Conservation (phyloP, 179 eudicot genomes). For the Beta macrorhiza region DNA sequence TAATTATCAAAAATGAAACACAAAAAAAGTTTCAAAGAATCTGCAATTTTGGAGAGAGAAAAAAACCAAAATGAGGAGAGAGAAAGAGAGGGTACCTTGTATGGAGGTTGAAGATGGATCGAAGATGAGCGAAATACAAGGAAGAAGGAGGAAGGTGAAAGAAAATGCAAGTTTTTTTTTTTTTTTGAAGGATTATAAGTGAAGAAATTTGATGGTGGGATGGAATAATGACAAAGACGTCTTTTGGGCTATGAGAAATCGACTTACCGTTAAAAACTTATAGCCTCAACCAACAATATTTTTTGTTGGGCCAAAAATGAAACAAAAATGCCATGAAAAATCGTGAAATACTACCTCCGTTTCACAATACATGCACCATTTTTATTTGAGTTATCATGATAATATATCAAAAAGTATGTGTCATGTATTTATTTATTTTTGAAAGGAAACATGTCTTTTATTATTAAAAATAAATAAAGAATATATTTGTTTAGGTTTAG, state of each 20-base stretch:
- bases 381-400: too few relatives aligned
- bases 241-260: slow-evolving; percentile 10
- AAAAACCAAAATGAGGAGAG: neutral
- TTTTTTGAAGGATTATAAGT: slow-evolving; percentile 7
- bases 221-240: slow-evolving; percentile 21
- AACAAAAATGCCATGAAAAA: too few relatives aligned
- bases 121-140: slow-evolving; percentile 25
- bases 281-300: slow-evolving; percentile 27
- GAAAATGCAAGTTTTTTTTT: neutral
- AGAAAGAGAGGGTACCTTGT: slow-evolving; percentile 23
- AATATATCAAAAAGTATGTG: too few relatives aligned
- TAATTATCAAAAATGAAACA: neutral
- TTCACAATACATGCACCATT: too few relatives aligned
- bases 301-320: neutral
- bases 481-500: too few relatives aligned
- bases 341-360: too few relatives aligned
- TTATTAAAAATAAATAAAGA: too few relatives aligned
- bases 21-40: neutral
- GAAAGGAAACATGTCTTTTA: too few relatives aligned
- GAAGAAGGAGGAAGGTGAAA: slow-evolving; percentile 10
- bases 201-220: slow-evolving; percentile 19
- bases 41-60: neutral
- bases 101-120: slow-evolving; percentile 29
- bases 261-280: slow-evolving; percentile 37
- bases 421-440: too few relatives aligned